phyloP scores from a whole-genome alignment of 1,284 basidiomycete genomes.

The Gymnopus androsaceus region DNA sequence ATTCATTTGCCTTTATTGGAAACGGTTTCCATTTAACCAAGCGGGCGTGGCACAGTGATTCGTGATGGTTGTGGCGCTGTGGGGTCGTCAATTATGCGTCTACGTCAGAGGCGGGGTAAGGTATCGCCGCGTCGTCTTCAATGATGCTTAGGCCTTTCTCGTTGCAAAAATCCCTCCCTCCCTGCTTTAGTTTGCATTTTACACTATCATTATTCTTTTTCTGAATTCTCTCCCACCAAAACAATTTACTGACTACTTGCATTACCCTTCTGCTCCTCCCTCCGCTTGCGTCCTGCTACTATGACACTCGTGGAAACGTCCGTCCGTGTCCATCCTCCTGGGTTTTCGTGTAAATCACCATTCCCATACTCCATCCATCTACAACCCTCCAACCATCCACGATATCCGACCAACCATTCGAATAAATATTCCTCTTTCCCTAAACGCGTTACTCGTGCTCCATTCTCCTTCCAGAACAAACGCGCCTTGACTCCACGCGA shows the following conservation, averaged over 20 bases:
- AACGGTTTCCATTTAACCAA: no score
- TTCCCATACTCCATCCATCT: background rate
- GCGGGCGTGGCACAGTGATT: no score
- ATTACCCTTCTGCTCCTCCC: background rate
- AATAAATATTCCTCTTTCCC: background rate
- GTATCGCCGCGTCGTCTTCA: no score
- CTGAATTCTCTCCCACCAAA: no score
- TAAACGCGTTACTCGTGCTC: background rate
- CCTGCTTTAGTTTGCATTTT: background rate
- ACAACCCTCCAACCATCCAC: background rate
- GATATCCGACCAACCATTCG: background rate
- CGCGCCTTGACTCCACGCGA: slow-evolving; percentile 85
- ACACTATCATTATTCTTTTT: background rate
- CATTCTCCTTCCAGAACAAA: slow-evolving; percentile 57
- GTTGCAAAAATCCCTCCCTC: background rate
- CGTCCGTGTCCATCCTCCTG: background rate
- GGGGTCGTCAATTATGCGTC: no score
- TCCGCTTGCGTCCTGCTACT: background rate
- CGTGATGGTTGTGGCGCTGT: no score
- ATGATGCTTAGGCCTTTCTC: background rate
- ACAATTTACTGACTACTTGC: background rate
- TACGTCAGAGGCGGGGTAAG: no score
- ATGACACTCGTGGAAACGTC: slow-evolving; percentile 1
- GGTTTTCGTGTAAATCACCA: background rate
- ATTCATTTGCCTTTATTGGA: no score